Evolutionary conservation across 1,284 basidiomycete genomes (phyloP), one percentile per base, ranked within the genome.

Genomic region (Hymenochaete sp.): DNA sequence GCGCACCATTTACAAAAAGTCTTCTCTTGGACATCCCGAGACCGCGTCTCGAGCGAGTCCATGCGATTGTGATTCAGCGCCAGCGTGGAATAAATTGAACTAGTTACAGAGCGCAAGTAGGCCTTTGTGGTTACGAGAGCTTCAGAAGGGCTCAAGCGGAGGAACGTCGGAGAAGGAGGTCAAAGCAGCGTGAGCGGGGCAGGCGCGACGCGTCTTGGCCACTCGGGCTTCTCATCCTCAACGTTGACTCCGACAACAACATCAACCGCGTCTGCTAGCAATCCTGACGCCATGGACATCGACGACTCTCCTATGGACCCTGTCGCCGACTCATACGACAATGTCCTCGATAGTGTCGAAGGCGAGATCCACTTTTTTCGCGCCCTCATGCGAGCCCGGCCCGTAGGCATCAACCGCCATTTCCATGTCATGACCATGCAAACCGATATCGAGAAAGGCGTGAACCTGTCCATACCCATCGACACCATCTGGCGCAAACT

Each of bases 221-320:
- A 31, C 9, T 9, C 14, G 28, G 28, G 28, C 28, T 31, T 14
- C 9, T 10, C 28, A 31, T 31, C 70, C 1, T 95, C 95, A 22
- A 95, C 77, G 37, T 98, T 73, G 19, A 98, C 72, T 64, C 98
- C 93, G 0, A 93, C 98, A 98, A 68, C 32, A n/a, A 35, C 32
- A n/a, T 6, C 13, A 96, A 98, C 19, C 93, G 77, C 48, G 85
- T 82, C 8, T 95, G 79, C 56, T 88, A 8, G 22, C 33, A 5
- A n/a, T n/a, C n/a, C n/a, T n/a, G n/a, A n/a, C 14, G 21, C 9
- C 22, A 58, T 59, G 55, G 51, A 55, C 35, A 27, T 51, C 38
- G 49, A 53, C 38, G 51, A 51, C 32, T 45, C 51, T 13, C 40
- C 50, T 16, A 21, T 16, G 25, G 33, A 31, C 26, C 28, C n/a